phyloP scores from a whole-genome alignment of 352 stramenopile genomes.

The Globisporangium megalacanthum region DNA sequence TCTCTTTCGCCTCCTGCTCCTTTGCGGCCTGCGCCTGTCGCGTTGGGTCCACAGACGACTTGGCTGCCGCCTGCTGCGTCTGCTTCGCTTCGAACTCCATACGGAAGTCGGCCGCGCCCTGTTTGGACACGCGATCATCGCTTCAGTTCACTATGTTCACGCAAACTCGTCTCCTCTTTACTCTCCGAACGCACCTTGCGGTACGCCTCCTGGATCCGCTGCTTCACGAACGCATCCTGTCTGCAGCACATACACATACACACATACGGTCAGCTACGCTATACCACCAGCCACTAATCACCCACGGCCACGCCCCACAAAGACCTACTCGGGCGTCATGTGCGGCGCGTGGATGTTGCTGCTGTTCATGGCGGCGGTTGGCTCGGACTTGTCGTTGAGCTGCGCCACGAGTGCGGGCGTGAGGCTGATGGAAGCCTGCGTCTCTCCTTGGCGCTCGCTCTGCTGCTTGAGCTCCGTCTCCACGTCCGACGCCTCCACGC shows the following conservation, averaged over 20 bases:
- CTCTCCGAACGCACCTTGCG: conserved; percentile 33
- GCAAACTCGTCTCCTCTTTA: background rate
- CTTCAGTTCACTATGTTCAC: background rate
- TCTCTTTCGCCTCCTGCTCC: conserved; percentile 63
- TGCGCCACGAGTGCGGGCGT: conserved; percentile 66
- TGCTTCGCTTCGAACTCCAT: conserved; percentile 53
- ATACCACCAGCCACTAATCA: background rate
- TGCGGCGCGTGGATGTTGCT: conserved; percentile 8
- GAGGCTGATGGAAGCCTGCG: conserved; percentile 53
- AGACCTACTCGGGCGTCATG: conserved; percentile 41
- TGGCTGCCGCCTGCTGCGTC: conserved; percentile 18
- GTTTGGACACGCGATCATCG: background rate
- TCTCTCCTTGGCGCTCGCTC: conserved; percentile 32
- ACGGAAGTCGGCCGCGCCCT: conserved; percentile 67
- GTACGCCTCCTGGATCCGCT: conserved; percentile 76
- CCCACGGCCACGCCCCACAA: background rate
- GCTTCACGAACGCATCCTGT: conserved; percentile 57
- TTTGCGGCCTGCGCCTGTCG: conserved; percentile 62
- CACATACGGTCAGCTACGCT: background rate
- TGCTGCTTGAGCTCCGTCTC: conserved; percentile 48
- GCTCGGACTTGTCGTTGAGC: conserved; percentile 49
- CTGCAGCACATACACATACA: conserved; percentile 24
- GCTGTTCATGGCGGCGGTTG: background rate
- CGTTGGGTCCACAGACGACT: conserved; percentile 14
- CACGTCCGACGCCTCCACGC: conserved; percentile 55